phyloP scores from a whole-genome alignment of 129 eudicot genomes.

The Logfia minima region DNA sequence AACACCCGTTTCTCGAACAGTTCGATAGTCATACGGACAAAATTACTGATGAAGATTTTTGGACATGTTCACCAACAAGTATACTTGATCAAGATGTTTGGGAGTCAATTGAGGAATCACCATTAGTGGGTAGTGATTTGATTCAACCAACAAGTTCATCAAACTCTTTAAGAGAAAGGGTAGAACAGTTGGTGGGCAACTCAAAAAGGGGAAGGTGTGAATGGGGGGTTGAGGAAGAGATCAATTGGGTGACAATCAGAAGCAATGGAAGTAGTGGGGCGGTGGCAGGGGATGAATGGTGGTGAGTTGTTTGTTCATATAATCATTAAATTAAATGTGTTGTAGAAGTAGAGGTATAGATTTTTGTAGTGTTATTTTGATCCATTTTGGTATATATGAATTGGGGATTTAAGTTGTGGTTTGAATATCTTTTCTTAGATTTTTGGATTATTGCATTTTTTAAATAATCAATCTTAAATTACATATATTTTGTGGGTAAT shows the following conservation, averaged over 20 bases:
- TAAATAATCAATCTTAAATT: too few relatives aligned
- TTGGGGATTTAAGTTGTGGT: not conserved
- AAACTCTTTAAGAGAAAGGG: constrained; percentile 37
- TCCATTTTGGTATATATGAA: constrained; percentile 18
- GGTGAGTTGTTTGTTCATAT: constrained; percentile 20
- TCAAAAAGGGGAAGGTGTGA: constrained; percentile 37
- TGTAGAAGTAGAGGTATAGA: constrained; percentile 29
- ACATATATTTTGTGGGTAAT: too few relatives aligned
- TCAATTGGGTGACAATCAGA: constrained; percentile 59
- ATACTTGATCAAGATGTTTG: constrained; percentile 71
- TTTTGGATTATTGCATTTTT: not conserved
- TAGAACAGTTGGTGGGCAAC: constrained; percentile 39
- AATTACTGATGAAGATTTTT: constrained; percentile 13
- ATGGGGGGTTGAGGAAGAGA: constrained; percentile 40
- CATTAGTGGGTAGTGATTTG: constrained; percentile 12
- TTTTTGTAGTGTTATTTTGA: constrained; percentile 9
- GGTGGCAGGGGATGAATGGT: constrained; percentile 34
- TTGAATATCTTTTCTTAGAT: not conserved
- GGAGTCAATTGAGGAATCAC: constrained; percentile 38
- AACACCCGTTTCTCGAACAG: constrained; percentile 57
- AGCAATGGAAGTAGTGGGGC: constrained; percentile 25
- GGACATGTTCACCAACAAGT: constrained; percentile 59
- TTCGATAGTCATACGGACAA: not conserved
- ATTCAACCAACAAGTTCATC: constrained; percentile 9
- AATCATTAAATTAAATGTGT: constrained; percentile 26